Base-by-base conservation (phyloP, 805 yeast species). In the Saturnispora kantuleensis region DNA sequence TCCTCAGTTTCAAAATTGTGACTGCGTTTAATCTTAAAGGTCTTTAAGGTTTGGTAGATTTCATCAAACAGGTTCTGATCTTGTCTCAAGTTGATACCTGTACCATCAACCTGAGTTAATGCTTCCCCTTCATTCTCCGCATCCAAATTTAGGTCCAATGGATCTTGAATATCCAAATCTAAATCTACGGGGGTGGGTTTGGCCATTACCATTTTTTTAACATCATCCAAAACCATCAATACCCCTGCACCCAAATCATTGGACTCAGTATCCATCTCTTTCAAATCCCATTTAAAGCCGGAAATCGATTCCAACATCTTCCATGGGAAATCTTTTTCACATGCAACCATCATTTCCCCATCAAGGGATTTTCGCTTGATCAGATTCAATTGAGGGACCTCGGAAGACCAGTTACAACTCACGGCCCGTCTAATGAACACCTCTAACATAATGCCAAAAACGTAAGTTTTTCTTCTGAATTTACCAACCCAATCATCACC, bases 401-500 rank as follows among this genome's bases (percentile, higher is more conserved):
- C 26, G 26, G 26, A 21, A 21, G 26, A 21, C 26, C 26, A 21
- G 26, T 21, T 21, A 6, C 26, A 21, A 21, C 26, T 21, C 26
- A 21, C 26, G 3, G 26, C 26, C 5, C 26, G 29, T 21, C 53
- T 41, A 11, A 46, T 18, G 10, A 50, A 42, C 21, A 50, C 48
- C 40, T 50, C 53, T 13, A 48, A 15, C 13, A 50, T 46, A 13
- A 48, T 39, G 16, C 48, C 45, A 41, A 46, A 48, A 35, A 31
- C 46, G 11, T 36, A 35, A 4, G 48, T 30, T 10, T 37, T 46
- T 11, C 39, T 41, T 35, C 44, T 45, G 18, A 48, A 50, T 16
- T 39, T 42, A 4, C 16, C 26, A 33, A 50, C 44, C 49, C 53
- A 46, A 35, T 44, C 51, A 10, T 41, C 10, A 33, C 44, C 40